Evolutionary conservation across 75 land plant species (phyloP).

Genomic region (Picea sitchensis): DNA sequence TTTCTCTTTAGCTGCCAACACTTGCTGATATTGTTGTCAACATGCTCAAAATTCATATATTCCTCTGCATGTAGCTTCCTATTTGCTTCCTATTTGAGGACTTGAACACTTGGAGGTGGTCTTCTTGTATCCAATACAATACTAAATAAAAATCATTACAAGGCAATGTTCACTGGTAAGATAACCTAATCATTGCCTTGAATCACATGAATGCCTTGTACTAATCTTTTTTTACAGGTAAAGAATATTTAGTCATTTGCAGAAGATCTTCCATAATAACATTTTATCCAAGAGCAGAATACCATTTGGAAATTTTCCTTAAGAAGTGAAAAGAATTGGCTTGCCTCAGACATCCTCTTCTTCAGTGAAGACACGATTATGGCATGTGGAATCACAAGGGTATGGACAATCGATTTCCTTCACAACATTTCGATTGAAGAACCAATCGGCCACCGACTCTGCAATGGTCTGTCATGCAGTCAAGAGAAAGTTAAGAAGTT

Average conservation of each 20-base stretch:
- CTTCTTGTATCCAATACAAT: not conserved
- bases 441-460: constrained; percentile 82
- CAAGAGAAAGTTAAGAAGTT: constrained; percentile 2
- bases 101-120: not conserved
- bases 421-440: constrained; percentile 36
- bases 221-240: not conserved
- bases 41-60: not conserved
- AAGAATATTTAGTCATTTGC: not conserved
- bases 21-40: not conserved
- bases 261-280: constrained; percentile 3
- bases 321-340: not conserved
- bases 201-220: not conserved
- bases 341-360: not conserved
- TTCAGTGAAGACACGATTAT: constrained; percentile 32
- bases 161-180: not conserved
- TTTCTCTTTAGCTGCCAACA: not conserved
- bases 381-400: constrained; percentile 75
- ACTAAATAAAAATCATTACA: not conserved
- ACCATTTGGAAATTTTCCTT: not conserved
- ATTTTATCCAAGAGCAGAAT: not conserved
- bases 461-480: constrained; percentile 57
- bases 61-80: not conserved
- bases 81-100: too few relatives aligned
- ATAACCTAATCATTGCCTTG: not conserved
- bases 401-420: constrained; percentile 69